Evolutionary conservation across 2,329 filamentous ascomycete genomes (phyloP).

Genomic region (Sarocladium strictum): DNA sequence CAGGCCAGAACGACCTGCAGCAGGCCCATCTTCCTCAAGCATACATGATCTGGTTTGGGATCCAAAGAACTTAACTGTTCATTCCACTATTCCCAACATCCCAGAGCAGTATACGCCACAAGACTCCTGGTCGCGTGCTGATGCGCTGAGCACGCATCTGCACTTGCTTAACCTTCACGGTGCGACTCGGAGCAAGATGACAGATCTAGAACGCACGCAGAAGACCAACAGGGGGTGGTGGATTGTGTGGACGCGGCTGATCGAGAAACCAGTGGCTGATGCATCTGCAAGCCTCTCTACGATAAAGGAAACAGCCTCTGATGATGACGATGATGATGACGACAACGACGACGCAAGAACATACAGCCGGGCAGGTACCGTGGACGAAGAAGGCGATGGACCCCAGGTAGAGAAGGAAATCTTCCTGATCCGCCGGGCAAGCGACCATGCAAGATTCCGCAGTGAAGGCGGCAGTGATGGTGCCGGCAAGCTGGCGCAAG

Average conservation of each 20-base stretch:
- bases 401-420: slow-evolving; percentile 47
- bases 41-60: slow-evolving; percentile 63
- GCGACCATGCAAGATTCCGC: slow-evolving; percentile 43
- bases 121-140: slow-evolving; percentile 49
- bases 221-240: slow-evolving; percentile 65
- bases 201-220: slow-evolving; percentile 53
- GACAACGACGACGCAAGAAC: no score
- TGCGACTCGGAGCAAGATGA: slow-evolving; percentile 33
- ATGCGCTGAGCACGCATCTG: slow-evolving; percentile 59
- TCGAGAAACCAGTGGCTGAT: slow-evolving; percentile 27
- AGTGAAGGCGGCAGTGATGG: slow-evolving; percentile 39
- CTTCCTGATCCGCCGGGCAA: slow-evolving; percentile 53
- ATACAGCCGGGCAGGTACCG: slow-evolving; percentile 7
- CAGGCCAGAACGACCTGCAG: slow-evolving; percentile 43
- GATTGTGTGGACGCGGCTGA: slow-evolving; percentile 59
- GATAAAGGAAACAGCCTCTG: slow-evolving; percentile 4
- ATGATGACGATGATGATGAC: no score
- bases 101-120: slow-evolving; percentile 37
- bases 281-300: neutral
- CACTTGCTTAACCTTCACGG: slow-evolving; percentile 54
- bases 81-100: slow-evolving; percentile 62
- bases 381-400: slow-evolving; percentile 11
- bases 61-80: slow-evolving; percentile 46
- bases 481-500: slow-evolving; percentile 58
- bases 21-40: slow-evolving; percentile 26